phyloP scores from a whole-genome alignment of 2,329 filamentous ascomycete genomes.

The Celoporthe dispersa region DNA sequence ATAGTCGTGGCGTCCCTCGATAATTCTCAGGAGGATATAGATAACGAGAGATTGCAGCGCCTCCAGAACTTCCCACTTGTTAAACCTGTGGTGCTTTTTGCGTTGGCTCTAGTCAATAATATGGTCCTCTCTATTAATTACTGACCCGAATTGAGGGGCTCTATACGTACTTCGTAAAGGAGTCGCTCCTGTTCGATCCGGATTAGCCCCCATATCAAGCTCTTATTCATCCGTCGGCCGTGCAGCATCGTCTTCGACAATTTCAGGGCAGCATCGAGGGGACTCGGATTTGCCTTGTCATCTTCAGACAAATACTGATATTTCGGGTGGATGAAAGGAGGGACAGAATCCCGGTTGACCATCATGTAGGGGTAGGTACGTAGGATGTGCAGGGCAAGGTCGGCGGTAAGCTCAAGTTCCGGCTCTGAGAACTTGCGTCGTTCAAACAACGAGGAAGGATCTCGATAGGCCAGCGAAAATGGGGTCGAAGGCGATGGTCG shows the following conservation, averaged over 20 bases:
- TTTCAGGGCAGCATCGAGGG: slow-evolving; percentile 16
- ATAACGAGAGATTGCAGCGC: slow-evolving; percentile 20
- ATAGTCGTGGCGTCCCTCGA: slow-evolving; percentile 24
- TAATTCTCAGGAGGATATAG: slow-evolving; percentile 22
- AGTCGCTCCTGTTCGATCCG: slow-evolving; percentile 24
- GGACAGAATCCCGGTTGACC: slow-evolving; percentile 18
- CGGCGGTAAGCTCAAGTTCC: slow-evolving; percentile 17
- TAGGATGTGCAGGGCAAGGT: slow-evolving; percentile 24
- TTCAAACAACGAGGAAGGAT: slow-evolving; percentile 21
- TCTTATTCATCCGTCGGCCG: slow-evolving; percentile 22
- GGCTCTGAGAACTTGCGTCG: slow-evolving; percentile 16
- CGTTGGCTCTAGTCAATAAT: slow-evolving; percentile 10
- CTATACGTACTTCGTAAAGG: slow-evolving; percentile 20
- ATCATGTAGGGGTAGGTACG: slow-evolving; percentile 20
- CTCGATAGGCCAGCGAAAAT: slow-evolving; percentile 13
- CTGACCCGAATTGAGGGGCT: slow-evolving; percentile 1
- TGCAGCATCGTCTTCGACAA: slow-evolving; percentile 20
- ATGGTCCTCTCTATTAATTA: slow-evolving; percentile 11
- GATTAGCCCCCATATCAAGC: slow-evolving; percentile 21
- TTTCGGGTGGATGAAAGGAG: slow-evolving; percentile 22
- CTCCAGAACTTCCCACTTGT: slow-evolving; percentile 25
- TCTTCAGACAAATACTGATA: slow-evolving; percentile 15
- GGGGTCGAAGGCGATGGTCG: slow-evolving; percentile 13
- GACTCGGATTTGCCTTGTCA: slow-evolving; percentile 12
- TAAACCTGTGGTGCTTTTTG: slow-evolving; percentile 19